Evolutionary conservation across 371 early-diverging fungal genomes (phyloP).

Genomic region (Lichtheimia ramosa): DNA sequence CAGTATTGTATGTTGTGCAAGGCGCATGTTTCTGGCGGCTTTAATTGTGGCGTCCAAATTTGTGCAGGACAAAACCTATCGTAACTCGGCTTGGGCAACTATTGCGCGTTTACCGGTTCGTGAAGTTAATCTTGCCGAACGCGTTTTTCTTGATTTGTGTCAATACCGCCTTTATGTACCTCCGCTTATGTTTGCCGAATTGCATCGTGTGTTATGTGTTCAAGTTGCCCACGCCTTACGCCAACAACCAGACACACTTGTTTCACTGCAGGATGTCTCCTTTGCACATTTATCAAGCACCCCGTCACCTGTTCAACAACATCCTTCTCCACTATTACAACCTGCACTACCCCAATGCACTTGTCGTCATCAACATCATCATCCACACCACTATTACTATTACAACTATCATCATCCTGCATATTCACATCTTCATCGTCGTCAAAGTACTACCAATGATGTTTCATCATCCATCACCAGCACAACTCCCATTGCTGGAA

Average conservation of each 20-base stretch:
- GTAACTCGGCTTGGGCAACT: conserved; percentile 81
- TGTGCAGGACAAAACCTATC: conserved; percentile 76
- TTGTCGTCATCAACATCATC: too few species aligned
- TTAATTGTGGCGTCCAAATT: conserved; percentile 79
- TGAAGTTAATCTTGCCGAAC: conserved; percentile 78
- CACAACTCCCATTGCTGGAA: too few species aligned
- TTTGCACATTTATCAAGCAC: neutral
- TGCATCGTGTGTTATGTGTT: conserved; percentile 37
- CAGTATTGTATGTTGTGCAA: conserved; percentile 49
- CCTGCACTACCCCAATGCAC: neutral
- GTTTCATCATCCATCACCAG: too few species aligned
- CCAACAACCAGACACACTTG: conserved; percentile 3
- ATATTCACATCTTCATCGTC: too few species aligned
- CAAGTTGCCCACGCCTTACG: conserved; percentile 26
- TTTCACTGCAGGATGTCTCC: conserved; percentile 9
- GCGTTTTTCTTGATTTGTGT: conserved; percentile 66
- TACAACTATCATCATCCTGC: neutral
- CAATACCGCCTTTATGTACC: conserved; percentile 74
- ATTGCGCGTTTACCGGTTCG: conserved; percentile 71
- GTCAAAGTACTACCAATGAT: too few species aligned
- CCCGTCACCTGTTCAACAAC: conserved; percentile 4
- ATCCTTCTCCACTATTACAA: conserved; percentile 2
- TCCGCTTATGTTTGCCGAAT: conserved; percentile 51
- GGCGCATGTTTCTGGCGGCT: conserved; percentile 81
- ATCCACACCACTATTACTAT: too few species aligned